Percentiles rank a stretch among this genome's conserved stretches.
These are phyloP conservation scores for Nakazawaea ambrosiae DNA, from an alignment of 805 yeast genomes.

Conservation along the genomic window DNA sequence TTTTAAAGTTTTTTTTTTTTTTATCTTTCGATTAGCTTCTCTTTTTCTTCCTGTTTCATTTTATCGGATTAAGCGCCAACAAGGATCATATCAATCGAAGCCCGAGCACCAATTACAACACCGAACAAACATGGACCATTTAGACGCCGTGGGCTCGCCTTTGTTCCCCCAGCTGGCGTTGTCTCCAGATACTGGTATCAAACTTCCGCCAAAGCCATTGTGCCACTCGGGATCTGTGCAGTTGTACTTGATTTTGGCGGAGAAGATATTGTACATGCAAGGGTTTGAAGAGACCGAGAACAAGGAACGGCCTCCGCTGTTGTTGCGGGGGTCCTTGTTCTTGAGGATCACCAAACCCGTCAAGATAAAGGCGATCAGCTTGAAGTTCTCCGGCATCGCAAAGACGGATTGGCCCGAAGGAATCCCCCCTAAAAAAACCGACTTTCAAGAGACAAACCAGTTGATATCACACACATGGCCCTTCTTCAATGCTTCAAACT, in stretches of 20 bases:
- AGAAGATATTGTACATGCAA: slow-evolving; percentile 70
- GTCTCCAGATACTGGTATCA: slow-evolving; percentile 33
- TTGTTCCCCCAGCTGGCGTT: slow-evolving; percentile 39
- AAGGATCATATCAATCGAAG: background rate
- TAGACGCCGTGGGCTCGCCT: slow-evolving; percentile 27
- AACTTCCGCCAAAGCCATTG: slow-evolving; percentile 47
- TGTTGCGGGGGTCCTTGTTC: slow-evolving; percentile 74
- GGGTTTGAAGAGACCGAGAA: slow-evolving; percentile 71
- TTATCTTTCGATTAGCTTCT: background rate
- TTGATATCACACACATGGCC: slow-evolving; percentile 87
- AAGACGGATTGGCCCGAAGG: slow-evolving; percentile 98
- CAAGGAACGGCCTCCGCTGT: slow-evolving; percentile 62
- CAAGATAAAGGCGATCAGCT: slow-evolving; percentile 55
- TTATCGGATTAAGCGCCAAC: too few relatives aligned
- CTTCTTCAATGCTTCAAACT: slow-evolving; percentile 46
- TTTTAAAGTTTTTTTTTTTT: too few relatives aligned
- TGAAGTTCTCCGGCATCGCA: slow-evolving; percentile 60
- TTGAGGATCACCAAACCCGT: slow-evolving; percentile 65
- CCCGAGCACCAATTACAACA: background rate
- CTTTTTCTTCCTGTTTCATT: too few relatives aligned
- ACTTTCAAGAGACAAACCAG: slow-evolving; percentile 56
- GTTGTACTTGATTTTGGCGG: slow-evolving; percentile 70
- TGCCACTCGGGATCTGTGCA: slow-evolving; percentile 61
- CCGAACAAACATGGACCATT: background rate
- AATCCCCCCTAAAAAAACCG: slow-evolving; percentile 80